A percentile compares a stretch with the other conserved stretches of the same genome.
phyloP scores from a whole-genome alignment of 805 yeast species.

The Schwanniomyces polymorphus region DNA sequence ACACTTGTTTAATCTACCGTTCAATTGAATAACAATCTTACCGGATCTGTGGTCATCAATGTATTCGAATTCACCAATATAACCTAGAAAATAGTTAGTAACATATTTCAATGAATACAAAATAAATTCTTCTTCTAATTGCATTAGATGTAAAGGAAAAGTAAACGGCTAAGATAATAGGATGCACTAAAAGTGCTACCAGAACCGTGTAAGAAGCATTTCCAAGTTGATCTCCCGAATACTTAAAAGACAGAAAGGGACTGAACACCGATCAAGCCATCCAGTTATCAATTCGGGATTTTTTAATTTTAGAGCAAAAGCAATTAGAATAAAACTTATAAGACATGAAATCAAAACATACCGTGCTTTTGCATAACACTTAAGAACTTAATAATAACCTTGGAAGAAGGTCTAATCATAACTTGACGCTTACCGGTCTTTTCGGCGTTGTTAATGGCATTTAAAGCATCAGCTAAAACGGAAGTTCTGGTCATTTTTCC shows the following conservation, averaged over 20 bases:
- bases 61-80: slow-evolving; percentile 98
- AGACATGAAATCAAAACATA: slow-evolving; percentile 17
- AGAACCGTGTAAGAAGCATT: slow-evolving; percentile 68
- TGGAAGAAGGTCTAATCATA: slow-evolving; percentile 95
- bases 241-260: slow-evolving; percentile 97
- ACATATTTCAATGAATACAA: neutral
- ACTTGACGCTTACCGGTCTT: slow-evolving; percentile 99
- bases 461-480: slow-evolving; percentile 97
- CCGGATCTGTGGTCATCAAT: slow-evolving; percentile 99
- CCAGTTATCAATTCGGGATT: slow-evolving; percentile 96
- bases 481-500: slow-evolving; percentile 90
- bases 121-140: neutral
- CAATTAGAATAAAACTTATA: neutral
- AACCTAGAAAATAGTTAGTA: slow-evolving; percentile 46
- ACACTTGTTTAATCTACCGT: slow-evolving; percentile 98
- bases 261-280: slow-evolving; percentile 83
- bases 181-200: slow-evolving; percentile 17
- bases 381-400: slow-evolving; percentile 95
- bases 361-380: slow-evolving; percentile 94
- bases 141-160: slow-evolving; percentile 58
- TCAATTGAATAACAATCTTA: slow-evolving; percentile 93
- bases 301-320: neutral
- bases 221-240: slow-evolving; percentile 80
- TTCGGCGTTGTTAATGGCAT: slow-evolving; percentile 98
- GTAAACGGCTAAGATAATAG: slow-evolving; percentile 55